Evolutionary conservation across 2,329 filamentous ascomycete genomes (phyloP).

Genomic region (Exserohilum rostratum): DNA sequence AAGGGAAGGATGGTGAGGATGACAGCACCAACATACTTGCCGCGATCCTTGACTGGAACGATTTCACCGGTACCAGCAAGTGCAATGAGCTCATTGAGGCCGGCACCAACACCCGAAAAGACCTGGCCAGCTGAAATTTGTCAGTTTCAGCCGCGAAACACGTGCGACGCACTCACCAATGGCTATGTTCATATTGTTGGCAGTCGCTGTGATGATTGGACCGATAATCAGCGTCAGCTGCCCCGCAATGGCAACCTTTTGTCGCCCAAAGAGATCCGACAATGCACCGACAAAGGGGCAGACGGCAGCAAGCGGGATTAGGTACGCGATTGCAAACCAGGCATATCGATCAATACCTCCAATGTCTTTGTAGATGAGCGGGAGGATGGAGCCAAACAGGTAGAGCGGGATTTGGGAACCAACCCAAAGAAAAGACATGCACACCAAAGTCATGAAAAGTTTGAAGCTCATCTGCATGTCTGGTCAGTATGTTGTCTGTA

Average conservation of each 20-base stretch:
- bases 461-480: slow-evolving; percentile 40
- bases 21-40: slow-evolving; percentile 65
- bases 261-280: slow-evolving; percentile 43
- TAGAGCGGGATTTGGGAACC: slow-evolving; percentile 65
- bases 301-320: slow-evolving; percentile 63
- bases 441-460: slow-evolving; percentile 61
- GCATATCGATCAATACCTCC: slow-evolving; percentile 66
- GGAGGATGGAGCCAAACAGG: slow-evolving; percentile 50
- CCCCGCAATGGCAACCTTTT: slow-evolving; percentile 41
- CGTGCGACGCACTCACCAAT: slow-evolving; percentile 28
- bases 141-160: slow-evolving; percentile 1
- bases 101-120: slow-evolving; percentile 68
- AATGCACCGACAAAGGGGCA: slow-evolving; percentile 67
- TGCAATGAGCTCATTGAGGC: slow-evolving; percentile 71
- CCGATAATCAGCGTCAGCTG: slow-evolving; percentile 48
- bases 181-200: slow-evolving; percentile 38
- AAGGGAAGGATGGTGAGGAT: slow-evolving; percentile 69
- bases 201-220: slow-evolving; percentile 37
- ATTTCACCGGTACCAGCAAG: slow-evolving; percentile 72
- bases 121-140: slow-evolving; percentile 41
- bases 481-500: background rate
- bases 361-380: slow-evolving; percentile 64
- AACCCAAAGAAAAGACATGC: slow-evolving; percentile 67
- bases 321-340: slow-evolving; percentile 60
- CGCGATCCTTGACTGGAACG: slow-evolving; percentile 68